phyloP scores from a whole-genome alignment of 768 basidiomycete species.

The Xerocomus potaroensis region DNA sequence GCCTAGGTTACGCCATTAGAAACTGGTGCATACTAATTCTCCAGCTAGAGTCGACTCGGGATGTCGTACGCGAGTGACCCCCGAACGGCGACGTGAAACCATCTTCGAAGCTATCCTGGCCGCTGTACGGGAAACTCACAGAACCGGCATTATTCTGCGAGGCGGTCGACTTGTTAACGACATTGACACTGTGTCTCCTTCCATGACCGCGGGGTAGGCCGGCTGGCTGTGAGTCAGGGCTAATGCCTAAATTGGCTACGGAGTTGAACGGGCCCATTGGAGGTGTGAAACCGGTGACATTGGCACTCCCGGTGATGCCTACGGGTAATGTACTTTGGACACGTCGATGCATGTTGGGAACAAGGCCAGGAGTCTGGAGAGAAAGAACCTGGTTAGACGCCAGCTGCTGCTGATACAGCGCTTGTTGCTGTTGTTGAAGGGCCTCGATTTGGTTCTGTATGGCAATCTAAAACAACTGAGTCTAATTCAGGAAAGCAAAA shows the following conservation, averaged over 20 bases:
- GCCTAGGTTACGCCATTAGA: background rate
- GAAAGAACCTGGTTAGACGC: conserved; percentile 84
- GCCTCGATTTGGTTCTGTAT: conserved; percentile 88
- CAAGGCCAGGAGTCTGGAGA: conserved; percentile 72
- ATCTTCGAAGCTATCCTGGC: conserved; percentile 74
- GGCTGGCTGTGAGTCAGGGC: conserved; percentile 60
- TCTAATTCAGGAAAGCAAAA: conserved; percentile 1
- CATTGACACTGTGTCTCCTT: conserved; percentile 87
- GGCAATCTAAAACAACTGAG: conserved; percentile 57
- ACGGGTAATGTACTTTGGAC: conserved; percentile 83
- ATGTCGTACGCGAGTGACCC: conserved; percentile 70
- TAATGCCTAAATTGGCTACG: conserved; percentile 47
- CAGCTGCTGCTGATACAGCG: conserved; percentile 84
- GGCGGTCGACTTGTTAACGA: conserved; percentile 64
- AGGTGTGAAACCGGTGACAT: conserved; percentile 25
- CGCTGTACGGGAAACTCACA: conserved; percentile 46
- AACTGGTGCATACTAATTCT: conserved; percentile 66
- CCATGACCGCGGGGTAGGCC: conserved; percentile 81
- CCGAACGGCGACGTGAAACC: conserved; percentile 65
- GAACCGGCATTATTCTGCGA: conserved; percentile 46
- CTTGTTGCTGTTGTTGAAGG: conserved; percentile 86
- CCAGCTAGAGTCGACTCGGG: conserved; percentile 82
- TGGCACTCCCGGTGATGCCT: conserved; percentile 44
- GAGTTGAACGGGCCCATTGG: conserved; percentile 66
- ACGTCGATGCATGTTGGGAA: conserved; percentile 71